Evolutionary conservation across 192 early-diverging fungal genomes (phyloP), one percentile per base, ranked within the genome.

Genomic region (Coemansia brasiliensis): DNA sequence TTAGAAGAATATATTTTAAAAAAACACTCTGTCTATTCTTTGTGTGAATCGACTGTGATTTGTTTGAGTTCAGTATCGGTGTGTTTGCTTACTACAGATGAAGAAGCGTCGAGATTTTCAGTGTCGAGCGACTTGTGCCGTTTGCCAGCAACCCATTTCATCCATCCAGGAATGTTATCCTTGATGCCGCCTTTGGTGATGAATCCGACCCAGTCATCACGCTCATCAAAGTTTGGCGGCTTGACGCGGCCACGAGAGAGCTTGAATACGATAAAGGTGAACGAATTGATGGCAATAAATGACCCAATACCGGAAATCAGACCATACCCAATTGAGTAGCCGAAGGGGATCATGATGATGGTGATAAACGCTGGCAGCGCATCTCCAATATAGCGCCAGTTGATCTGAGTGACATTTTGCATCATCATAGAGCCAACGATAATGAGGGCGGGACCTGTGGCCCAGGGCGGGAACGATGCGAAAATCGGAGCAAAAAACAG

Each of bases 401-500:
- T 92, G 74, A 92, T 86, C 50, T 87, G 68, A 1, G 82, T 66
- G 12, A 90, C 80, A 25, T 79, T 81, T 16, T 83, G 76, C 42
- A 85, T 78, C 91, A 93, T 93, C 86, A 93, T 78, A 7, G 85
- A 86, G 27, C 91, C 91, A 6, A 93, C 88, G 22, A 86, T 56
- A 60, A 93, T 86, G 51, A 93, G 74, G 5, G 91, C 91, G 0
- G 91, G 90, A 3, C 90, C 89, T 2, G 91, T 91, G 24, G 92
- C 86, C 88, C 90, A 92, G 4, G 90, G 87, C 40, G 90, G 92
- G 74, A 92, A 88, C 16, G 84, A 83, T 6, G 90, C 90, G 60
- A 91, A 90, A 68, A 93, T 90, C 20, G 91, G 91, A 0, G 90
- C 82, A 57, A 93, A 90, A 82, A 93, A 91, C 29, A 93, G 69